Evolutionary conservation across 2,329 filamentous ascomycete genomes (phyloP), one percentile per base, ranked within the genome.

Genomic region (Aulographum hederae): DNA sequence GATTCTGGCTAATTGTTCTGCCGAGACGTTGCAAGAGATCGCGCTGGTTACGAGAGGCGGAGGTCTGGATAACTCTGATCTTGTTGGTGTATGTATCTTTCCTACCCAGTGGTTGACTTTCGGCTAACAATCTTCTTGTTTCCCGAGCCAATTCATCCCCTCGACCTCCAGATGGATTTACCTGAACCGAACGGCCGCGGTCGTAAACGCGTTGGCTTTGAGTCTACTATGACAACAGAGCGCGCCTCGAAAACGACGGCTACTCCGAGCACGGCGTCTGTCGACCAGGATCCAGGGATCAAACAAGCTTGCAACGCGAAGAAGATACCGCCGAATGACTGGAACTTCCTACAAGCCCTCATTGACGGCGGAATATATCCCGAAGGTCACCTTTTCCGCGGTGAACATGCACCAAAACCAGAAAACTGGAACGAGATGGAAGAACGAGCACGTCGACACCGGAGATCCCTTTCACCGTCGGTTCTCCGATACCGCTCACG

Each of bases 291-390:
- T n/a, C n/a, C n/a, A n/a, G n/a, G n/a, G n/a, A n/a, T n/a, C n/a
- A n/a, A n/a, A n/a, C n/a, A n/a, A n/a, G n/a, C n/a, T n/a, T n/a
- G n/a, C n/a, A n/a, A n/a, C n/a, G n/a, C n/a, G 5, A 45, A 39
- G 26, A 47, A 36, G 32, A 44, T 41, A 18, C 39, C 41, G 28
- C 35, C 42, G 1, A 54, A 56, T 37, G 38, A 51, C 38, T 40
- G 41, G 28, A 39, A 43, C 34, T 58, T 58, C 41, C 43, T 54
- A 32, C 46, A 52, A 33, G 44, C 54, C 31, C 38, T 60, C 27
- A 47, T 50, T 32, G 48, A 60, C 33, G 27, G 47, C 37, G 34
- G 34, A 12, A 38, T 58, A 25, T 49, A 52, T 31, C 38, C 47
- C 19, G 18, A 35, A 6, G n/a, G n/a, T n/a, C n/a, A n/a, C n/a